Evolutionary conservation across 345 rosid species (phyloP).

Genomic region (Eutrema yunnanense): DNA sequence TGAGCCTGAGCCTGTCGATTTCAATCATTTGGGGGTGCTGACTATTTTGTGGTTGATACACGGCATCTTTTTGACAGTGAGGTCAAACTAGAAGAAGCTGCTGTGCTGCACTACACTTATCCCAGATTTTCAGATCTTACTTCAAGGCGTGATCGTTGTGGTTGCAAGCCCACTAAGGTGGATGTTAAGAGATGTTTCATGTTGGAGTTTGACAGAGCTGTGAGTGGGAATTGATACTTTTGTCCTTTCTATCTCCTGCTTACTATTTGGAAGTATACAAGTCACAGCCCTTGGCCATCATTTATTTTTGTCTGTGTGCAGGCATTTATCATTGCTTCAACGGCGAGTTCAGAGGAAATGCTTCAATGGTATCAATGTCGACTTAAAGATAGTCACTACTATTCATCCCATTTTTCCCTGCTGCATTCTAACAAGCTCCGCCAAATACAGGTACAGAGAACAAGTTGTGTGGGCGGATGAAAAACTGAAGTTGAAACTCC

Average conservation of each 20-base stretch:
- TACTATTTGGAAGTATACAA: not conserved
- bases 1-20: not conserved
- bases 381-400: not conserved
- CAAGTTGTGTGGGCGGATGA: conserved; percentile 74
- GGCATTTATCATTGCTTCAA: conserved; percentile 99
- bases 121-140: conserved; percentile 89
- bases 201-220: conserved; percentile 94
- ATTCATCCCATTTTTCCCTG: not conserved
- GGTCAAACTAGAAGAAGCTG: conserved; percentile 81
- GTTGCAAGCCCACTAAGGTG: conserved; percentile 95
- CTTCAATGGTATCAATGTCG: conserved; percentile 54
- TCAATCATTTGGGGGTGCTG: not conserved
- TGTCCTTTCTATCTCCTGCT: not conserved
- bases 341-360: conserved; percentile 91
- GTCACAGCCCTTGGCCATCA: conserved; percentile 12
- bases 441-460: conserved; percentile 59
- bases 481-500: conserved; percentile 50
- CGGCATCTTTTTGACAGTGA: conserved; percentile 42
- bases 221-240: conserved; percentile 39
- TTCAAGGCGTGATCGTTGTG: conserved; percentile 95
- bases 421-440: not conserved
- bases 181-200: conserved; percentile 97
- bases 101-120: conserved; percentile 87
- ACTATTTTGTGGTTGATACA: not conserved
- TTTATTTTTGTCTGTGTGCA: conserved; percentile 22